Evolutionary conservation across 2,329 filamentous ascomycete species (phyloP).

Genomic region (Fusarium domesticum): DNA sequence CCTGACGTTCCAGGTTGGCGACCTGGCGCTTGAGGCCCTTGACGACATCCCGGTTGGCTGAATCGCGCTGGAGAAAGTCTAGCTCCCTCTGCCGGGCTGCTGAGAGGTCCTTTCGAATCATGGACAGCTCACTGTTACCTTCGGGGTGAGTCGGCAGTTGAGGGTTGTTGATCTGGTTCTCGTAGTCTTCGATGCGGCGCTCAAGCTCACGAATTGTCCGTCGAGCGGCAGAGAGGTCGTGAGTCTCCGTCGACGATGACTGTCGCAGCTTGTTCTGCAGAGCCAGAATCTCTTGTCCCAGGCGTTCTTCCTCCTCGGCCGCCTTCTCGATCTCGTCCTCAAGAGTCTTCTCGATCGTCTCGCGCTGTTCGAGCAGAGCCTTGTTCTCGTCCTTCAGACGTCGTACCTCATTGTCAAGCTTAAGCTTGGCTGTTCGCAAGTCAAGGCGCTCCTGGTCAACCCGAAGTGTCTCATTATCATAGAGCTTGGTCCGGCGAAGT

Average conservation of each 20-base stretch:
- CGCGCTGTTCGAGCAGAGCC: constrained; percentile 53
- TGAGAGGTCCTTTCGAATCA: constrained; percentile 61
- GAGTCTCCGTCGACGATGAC: constrained; percentile 47
- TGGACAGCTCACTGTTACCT: constrained; percentile 53
- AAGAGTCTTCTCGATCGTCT: constrained; percentile 60
- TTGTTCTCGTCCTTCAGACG: constrained; percentile 63
- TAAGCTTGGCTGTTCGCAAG: constrained; percentile 63
- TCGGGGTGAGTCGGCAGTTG: constrained; percentile 37
- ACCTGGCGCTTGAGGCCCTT: constrained; percentile 64
- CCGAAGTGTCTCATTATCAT: constrained; percentile 57
- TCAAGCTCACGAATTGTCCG: constrained; percentile 66
- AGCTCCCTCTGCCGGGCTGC: constrained; percentile 65
- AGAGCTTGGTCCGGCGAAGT: constrained; percentile 52
- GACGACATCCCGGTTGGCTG: constrained; percentile 58
- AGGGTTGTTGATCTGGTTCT: constrained; percentile 40
- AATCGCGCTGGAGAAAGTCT: constrained; percentile 63
- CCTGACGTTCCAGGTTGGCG: constrained; percentile 62
- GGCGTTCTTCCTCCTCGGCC: constrained; percentile 61
- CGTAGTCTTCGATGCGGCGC: constrained; percentile 54
- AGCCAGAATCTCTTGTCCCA: constrained; percentile 52
- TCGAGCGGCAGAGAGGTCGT: constrained; percentile 57
- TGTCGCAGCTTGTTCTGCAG: constrained; percentile 46
- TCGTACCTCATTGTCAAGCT: constrained; percentile 64
- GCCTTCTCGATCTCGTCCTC: constrained; percentile 65
- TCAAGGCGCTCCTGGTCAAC: constrained; percentile 68